These are phyloP conservation scores for Amanita subjunquillea DNA, from an alignment of 768 basidiomycete species.

Conservation along the genomic window DNA sequence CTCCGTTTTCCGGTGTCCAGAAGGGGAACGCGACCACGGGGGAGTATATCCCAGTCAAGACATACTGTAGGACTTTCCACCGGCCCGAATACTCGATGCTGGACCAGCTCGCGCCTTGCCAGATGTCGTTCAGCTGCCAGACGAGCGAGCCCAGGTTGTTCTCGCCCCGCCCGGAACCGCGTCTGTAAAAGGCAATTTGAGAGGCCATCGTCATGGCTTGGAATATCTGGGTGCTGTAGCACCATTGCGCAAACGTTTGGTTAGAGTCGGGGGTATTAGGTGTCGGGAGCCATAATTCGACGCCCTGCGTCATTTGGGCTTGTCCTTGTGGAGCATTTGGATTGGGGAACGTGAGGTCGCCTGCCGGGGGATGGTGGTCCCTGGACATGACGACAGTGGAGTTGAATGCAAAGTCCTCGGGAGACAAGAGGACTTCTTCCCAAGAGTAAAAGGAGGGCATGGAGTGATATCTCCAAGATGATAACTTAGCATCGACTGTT, in stretches of 20 bases:
- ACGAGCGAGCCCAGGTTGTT: conserved; percentile 50
- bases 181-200: conserved; percentile 50
- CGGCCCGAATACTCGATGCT: conserved; percentile 46
- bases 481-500: neutral
- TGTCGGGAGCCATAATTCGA: conserved; percentile 45
- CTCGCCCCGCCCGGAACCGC: conserved; percentile 46
- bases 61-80: conserved; percentile 52
- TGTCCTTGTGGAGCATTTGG: conserved; percentile 45
- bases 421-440: conserved; percentile 41
- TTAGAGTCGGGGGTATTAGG: conserved; percentile 37
- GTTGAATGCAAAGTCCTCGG: conserved; percentile 47
- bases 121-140: conserved; percentile 54
- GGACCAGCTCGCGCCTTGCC: conserved; percentile 50
- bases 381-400: conserved; percentile 45
- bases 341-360: conserved; percentile 41
- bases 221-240: conserved; percentile 53
- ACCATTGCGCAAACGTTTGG: conserved; percentile 55
- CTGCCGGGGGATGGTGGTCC: conserved; percentile 47
- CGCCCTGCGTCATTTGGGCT: conserved; percentile 38
- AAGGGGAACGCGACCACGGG: conserved; percentile 45
- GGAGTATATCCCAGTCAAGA: conserved; percentile 29
- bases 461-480: conserved; percentile 38
- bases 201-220: conserved; percentile 49
- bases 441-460: conserved; percentile 55
- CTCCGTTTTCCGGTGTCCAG: conserved; percentile 39